Percentiles rank a stretch among this genome's conserved stretches.
phyloP scores from a whole-genome alignment of 345 rosid genomes.

The Microthlaspi erraticum region DNA sequence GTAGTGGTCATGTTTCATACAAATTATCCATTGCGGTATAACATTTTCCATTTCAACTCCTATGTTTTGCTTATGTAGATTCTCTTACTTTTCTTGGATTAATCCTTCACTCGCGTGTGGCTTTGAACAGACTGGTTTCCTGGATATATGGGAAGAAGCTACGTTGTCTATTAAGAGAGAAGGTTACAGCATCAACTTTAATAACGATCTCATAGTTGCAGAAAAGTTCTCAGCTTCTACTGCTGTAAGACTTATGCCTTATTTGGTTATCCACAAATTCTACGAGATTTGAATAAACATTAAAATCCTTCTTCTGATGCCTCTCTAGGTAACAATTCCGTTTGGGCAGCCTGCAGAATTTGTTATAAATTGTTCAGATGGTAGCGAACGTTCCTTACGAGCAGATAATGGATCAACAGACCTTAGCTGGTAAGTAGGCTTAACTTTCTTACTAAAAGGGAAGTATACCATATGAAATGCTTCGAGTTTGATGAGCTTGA shows the following conservation, averaged over 20 bases:
- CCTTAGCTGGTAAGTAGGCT: constrained; percentile 61
- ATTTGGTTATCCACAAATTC: no score
- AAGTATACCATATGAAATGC: no score
- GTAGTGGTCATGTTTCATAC: constrained; percentile 75
- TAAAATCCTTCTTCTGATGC: constrained; percentile 12
- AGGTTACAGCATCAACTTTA: constrained; percentile 72
- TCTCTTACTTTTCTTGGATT: constrained; percentile 31
- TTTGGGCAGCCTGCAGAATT: constrained; percentile 68
- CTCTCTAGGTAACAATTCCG: constrained; percentile 68
- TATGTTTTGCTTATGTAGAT: constrained; percentile 12
- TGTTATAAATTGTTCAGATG: constrained; percentile 57
- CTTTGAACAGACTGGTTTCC: constrained; percentile 63
- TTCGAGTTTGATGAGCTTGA: no score
- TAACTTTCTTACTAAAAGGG: no score
- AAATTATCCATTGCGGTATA: constrained; percentile 72
- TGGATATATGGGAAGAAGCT: constrained; percentile 88
- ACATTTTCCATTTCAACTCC: constrained; percentile 26
- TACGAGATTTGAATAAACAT: constrained; percentile 22
- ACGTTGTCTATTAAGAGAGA: constrained; percentile 81
- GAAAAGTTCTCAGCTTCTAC: constrained; percentile 77
- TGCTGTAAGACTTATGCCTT: constrained; percentile 57
- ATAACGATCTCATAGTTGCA: constrained; percentile 52
- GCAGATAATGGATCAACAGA: constrained; percentile 59
- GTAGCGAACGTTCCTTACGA: constrained; percentile 59
- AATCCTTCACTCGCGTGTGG: constrained; percentile 40